Conservation (phyloP, 805 yeast genomes). For the Pichia thaimueangensis region DNA sequence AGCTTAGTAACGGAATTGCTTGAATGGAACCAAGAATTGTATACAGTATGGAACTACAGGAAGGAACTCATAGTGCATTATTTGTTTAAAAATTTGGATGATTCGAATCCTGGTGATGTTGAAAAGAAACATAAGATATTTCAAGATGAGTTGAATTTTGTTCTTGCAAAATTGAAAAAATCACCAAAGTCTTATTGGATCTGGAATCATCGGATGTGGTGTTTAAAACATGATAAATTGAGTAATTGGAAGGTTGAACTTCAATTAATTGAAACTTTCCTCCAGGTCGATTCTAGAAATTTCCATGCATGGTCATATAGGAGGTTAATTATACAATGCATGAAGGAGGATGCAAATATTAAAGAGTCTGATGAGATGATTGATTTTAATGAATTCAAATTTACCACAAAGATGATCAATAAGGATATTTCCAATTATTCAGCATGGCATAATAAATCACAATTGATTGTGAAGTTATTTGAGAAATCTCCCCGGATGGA, state of each 20-base stretch:
- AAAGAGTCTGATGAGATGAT: slow-evolving; percentile 15
- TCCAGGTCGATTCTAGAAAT: slow-evolving; percentile 72
- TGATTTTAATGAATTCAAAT: slow-evolving; percentile 54
- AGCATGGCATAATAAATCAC: slow-evolving; percentile 90
- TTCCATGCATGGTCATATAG: slow-evolving; percentile 96
- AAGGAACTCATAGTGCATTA: slow-evolving; percentile 52
- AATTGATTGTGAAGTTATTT: slow-evolving; percentile 52
- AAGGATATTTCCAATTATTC: slow-evolving; percentile 86
- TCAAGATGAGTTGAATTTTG: slow-evolving; percentile 54
- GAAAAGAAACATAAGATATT: slow-evolving; percentile 29
- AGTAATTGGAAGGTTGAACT: slow-evolving; percentile 72
- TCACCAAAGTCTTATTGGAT: slow-evolving; percentile 95
- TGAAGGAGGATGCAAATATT: slow-evolving; percentile 16
- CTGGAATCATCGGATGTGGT: slow-evolving; percentile 92
- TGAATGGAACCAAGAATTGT: slow-evolving; percentile 73
- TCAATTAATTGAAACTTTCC: slow-evolving; percentile 57
- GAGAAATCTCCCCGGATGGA: slow-evolving; percentile 16
- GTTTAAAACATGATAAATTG: slow-evolving; percentile 41
- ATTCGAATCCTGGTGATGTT: slow-evolving; percentile 14
- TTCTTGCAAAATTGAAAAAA: slow-evolving; percentile 49
- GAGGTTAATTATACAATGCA: slow-evolving; percentile 51
- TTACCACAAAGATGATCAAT: slow-evolving; percentile 73
- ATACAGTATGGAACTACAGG: slow-evolving; percentile 85
- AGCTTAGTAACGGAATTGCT: slow-evolving; percentile 52
- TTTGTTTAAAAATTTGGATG: slow-evolving; percentile 21